A percentile compares a stretch with the other conserved stretches of the same genome.
Evolutionary conservation across 805 yeast species (phyloP).

Genomic region (Candida berthetii): DNA sequence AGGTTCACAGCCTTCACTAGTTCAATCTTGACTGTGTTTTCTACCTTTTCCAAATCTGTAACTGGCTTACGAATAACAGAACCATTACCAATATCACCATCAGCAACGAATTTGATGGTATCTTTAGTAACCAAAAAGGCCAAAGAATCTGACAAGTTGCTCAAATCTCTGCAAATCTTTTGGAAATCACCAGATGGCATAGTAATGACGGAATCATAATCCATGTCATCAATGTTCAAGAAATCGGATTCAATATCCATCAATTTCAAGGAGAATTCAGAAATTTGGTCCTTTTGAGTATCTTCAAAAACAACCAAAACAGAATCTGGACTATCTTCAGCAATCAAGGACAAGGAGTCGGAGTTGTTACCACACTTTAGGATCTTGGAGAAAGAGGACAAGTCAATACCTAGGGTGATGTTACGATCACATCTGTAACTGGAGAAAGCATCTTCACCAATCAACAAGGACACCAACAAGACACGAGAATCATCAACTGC

Average conservation of each 20-base stretch:
- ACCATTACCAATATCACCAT: constrained; percentile 91
- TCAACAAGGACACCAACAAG: constrained; percentile 77
- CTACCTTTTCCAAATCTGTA: constrained; percentile 76
- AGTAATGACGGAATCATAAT: constrained; percentile 77
- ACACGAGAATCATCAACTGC: constrained; percentile 98
- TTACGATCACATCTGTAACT: constrained; percentile 95
- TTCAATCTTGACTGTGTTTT: constrained; percentile 66
- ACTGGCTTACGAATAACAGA: constrained; percentile 79
- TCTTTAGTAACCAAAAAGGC: constrained; percentile 86
- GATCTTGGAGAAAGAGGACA: constrained; percentile 81
- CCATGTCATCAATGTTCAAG: constrained; percentile 90
- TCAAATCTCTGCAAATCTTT: constrained; percentile 83
- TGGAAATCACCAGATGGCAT: constrained; percentile 88
- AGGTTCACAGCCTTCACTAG: constrained; percentile 83
- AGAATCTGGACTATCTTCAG: constrained; percentile 82
- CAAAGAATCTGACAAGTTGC: constrained; percentile 81
- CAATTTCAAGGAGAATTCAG: constrained; percentile 85
- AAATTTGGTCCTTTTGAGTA: constrained; percentile 80
- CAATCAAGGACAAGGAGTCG: constrained; percentile 81
- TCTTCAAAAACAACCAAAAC: constrained; percentile 86
- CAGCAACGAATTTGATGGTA: constrained; percentile 81
- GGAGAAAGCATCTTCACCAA: constrained; percentile 83
- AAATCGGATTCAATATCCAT: constrained; percentile 97
- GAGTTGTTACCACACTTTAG: constrained; percentile 88
- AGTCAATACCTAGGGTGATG: constrained; percentile 85